Percentiles rank a stretch among this genome's conserved stretches.
phyloP scores from a whole-genome alignment of 192 early-diverging fungal genomes.

The Coemansia biformis region DNA sequence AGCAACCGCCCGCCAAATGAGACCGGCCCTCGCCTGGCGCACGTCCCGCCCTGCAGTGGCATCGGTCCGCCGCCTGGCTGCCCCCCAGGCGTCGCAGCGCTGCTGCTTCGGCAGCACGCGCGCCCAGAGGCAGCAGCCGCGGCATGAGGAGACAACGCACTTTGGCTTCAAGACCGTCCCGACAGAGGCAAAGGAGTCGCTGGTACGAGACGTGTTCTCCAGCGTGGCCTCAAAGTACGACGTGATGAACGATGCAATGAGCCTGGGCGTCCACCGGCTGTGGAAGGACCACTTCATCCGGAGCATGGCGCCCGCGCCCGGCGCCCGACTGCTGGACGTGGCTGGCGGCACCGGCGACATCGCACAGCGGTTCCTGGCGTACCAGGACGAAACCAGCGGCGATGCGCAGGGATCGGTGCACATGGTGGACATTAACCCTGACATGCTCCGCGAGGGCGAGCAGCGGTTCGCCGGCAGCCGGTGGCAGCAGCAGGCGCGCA shows the following conservation, averaged over 20 bases:
- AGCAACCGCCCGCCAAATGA: no score
- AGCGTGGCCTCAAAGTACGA: conserved; percentile 96
- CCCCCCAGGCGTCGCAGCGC: no score
- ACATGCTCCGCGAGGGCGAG: conserved; percentile 89
- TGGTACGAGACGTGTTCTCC: conserved; percentile 88
- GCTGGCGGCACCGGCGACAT: conserved; percentile 99
- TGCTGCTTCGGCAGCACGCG: no score
- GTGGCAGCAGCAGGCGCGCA: conserved; percentile 53
- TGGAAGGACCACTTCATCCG: conserved; percentile 97
- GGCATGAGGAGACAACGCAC: conserved; percentile 57
- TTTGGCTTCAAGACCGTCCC: conserved; percentile 93
- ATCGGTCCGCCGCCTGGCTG: no score
- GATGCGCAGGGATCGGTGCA: conserved; percentile 59
- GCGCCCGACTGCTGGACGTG: conserved; percentile 87
- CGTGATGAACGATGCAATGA: conserved; percentile 98
- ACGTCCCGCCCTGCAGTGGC: no score
- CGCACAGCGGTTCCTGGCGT: conserved; percentile 89
- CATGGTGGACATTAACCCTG: conserved; percentile 93
- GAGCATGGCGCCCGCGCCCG: conserved; percentile 70
- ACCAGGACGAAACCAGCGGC: conserved; percentile 64
- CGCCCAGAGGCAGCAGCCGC: conserved; percentile 2
- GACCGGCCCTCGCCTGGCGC: no score
- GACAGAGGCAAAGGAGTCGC: conserved; percentile 76
- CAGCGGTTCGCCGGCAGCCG: conserved; percentile 56
- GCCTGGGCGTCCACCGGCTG: conserved; percentile 83